Base-by-base conservation (phyloP, 768 basidiomycete species). In the Suillus brevipes region DNA sequence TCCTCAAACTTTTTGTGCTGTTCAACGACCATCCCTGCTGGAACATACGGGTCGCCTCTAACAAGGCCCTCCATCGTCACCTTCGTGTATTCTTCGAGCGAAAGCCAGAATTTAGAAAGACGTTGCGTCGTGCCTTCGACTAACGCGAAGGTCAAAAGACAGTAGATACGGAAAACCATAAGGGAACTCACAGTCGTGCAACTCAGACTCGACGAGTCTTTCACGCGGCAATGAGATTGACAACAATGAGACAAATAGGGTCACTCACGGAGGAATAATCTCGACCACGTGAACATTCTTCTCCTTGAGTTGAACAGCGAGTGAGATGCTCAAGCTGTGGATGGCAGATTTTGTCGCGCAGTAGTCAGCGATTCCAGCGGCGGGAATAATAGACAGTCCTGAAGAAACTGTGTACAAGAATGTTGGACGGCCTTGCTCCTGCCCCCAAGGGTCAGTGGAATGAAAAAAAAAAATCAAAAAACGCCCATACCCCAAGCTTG, bases 201-300 rank as follows among this genome's bases (percentile, higher is more conserved):
- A 75, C 68, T 88, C 87, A 4, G 85, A 87, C 73, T 88, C 87
- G 10, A 86, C 84, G 10, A 88, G 77, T 13, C 85, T 87, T 87
- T 61, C 14, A 50, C 12, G 31, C n/a, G 49, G 18, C 52, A 23
- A 49, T 34, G 53, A 60, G 42, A 53, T 13, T 37, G 49, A 28
- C 31, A 20, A 52, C 37, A 12, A 62, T 9, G 12, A 49, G 23
- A 13, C 78, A 65, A 25, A 47, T 14, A 1, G 42, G 12, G n/a
- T 58, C 37, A 57, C 84, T 71, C 63, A 88, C 84, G 87, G 87
- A 12, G 87, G 87, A 4, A 85, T 74, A 28, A 88, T 80, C 69
- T 88, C 87, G 25, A 85, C 73, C 7, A 88, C 83, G 55, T 83
- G 77, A 18, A 89, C 78, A 31, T 84, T 81, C 20, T 83, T 85